Evolutionary conservation across 129 eudicot species (phyloP).

Genomic region (Kitagawia praeruptora): DNA sequence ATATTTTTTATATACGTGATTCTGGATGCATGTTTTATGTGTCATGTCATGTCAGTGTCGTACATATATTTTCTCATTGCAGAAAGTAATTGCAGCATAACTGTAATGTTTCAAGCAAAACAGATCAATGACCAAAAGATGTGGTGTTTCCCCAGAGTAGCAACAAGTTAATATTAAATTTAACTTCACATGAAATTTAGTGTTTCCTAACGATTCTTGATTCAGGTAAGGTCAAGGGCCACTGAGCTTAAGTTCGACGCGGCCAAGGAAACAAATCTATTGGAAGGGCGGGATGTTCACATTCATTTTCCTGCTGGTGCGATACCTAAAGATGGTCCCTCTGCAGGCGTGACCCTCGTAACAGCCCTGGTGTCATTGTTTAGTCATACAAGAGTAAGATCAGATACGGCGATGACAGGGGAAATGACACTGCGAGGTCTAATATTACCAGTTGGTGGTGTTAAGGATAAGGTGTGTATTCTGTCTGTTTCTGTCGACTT

Average conservation of each 20-base stretch:
- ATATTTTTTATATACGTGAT: not conserved
- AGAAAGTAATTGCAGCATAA: not conserved
- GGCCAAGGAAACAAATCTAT: constrained; percentile 46
- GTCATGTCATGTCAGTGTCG: not conserved
- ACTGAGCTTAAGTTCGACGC: constrained; percentile 59
- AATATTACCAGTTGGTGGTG: constrained; percentile 88
- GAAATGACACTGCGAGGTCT: constrained; percentile 89
- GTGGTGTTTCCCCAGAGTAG: not conserved
- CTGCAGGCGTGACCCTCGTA: constrained; percentile 97
- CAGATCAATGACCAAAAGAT: not conserved
- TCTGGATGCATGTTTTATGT: too few species aligned
- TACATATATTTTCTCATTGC: not conserved
- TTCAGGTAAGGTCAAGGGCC: constrained; percentile 82
- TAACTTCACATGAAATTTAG: not conserved
- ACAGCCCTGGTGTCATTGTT: constrained; percentile 85
- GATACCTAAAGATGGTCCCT: constrained; percentile 96
- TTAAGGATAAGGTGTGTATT: constrained; percentile 79
- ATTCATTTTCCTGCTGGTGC: constrained; percentile 99
- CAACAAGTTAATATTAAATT: not conserved
- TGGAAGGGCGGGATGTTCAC: constrained; percentile 78
- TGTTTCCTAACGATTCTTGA: constrained; percentile 1
- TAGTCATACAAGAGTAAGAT: constrained; percentile 62
- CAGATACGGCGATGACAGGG: constrained; percentile 98
- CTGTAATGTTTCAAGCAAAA: not conserved
- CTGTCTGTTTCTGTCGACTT: constrained; percentile 3